Conservation (phyloP, 1,139 yeast species). For the Scheffersomyces parashehatae region DNA sequence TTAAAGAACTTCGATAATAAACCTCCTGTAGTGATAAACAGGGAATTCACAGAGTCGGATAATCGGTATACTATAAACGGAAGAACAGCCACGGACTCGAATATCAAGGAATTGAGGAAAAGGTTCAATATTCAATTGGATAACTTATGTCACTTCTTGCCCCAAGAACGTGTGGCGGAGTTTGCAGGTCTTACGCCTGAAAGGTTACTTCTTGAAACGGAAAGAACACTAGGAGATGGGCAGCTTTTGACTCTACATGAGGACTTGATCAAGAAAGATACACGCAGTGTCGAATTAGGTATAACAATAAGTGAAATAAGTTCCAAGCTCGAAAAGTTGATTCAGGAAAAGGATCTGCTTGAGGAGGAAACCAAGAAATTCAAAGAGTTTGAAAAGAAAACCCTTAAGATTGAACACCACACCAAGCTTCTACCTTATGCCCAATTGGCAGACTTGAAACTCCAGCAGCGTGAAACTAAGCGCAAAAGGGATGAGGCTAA, state of each 20-base stretch:
- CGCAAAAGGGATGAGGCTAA: slow-evolving; percentile 43
- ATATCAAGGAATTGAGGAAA: slow-evolving; percentile 47
- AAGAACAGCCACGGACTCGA: slow-evolving; percentile 38
- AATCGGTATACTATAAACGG: slow-evolving; percentile 66
- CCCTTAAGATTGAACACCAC: slow-evolving; percentile 49
- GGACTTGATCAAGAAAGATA: slow-evolving; percentile 54
- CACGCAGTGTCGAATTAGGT: slow-evolving; percentile 26
- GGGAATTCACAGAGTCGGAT: slow-evolving; percentile 42
- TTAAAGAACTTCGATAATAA: slow-evolving; percentile 45
- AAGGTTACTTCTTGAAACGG: slow-evolving; percentile 72
- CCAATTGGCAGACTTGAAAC: slow-evolving; percentile 53
- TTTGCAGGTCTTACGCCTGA: slow-evolving; percentile 84
- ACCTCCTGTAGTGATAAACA: slow-evolving; percentile 33
- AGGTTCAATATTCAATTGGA: slow-evolving; percentile 78
- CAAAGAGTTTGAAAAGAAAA: slow-evolving; percentile 40
- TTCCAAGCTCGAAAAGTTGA: slow-evolving; percentile 28
- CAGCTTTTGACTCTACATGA: slow-evolving; percentile 59
- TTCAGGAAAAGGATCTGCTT: slow-evolving; percentile 30
- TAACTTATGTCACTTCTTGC: slow-evolving; percentile 89
- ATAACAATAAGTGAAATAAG: slow-evolving; percentile 31
- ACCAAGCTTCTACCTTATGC: slow-evolving; percentile 62
- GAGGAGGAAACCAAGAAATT: slow-evolving; percentile 42
- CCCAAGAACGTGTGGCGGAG: slow-evolving; percentile 93
- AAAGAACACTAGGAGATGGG: slow-evolving; percentile 74
- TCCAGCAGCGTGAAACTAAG: slow-evolving; percentile 41